A percentile compares a stretch with the other conserved stretches of the same genome.
These are phyloP conservation scores for Clohesyomyces aquaticus DNA, from an alignment of 495 filamentous ascomycete species.

Conservation along the genomic window DNA sequence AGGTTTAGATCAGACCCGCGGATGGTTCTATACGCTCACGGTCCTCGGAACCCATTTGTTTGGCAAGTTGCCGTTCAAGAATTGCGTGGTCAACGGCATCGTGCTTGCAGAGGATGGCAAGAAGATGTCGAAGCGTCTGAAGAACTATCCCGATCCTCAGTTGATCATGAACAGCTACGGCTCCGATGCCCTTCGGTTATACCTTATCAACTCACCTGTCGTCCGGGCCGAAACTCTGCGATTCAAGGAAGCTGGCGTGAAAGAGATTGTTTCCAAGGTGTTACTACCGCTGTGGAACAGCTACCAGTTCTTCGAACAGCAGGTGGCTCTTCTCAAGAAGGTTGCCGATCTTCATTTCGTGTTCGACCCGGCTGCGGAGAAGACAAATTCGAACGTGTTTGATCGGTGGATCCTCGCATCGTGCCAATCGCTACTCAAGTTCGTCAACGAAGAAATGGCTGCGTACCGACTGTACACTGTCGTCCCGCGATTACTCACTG, in stretches of 20 bases:
- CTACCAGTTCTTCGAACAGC: slow-evolving; percentile 97
- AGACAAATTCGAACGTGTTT: slow-evolving; percentile 88
- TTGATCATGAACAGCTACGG: slow-evolving; percentile 87
- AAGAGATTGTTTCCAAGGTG: slow-evolving; percentile 94
- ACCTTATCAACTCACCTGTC: slow-evolving; percentile 96
- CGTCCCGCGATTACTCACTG: slow-evolving; percentile 75
- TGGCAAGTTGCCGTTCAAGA: slow-evolving; percentile 87
- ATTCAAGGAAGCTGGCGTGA: slow-evolving; percentile 92
- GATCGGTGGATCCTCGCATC: slow-evolving; percentile 94
- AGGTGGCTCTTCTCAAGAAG: slow-evolving; percentile 91
- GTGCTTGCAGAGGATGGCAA: slow-evolving; percentile 95
- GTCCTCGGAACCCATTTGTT: slow-evolving; percentile 93
- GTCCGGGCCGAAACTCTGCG: slow-evolving; percentile 88
- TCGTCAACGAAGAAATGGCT: slow-evolving; percentile 94
- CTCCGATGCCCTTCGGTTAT: slow-evolving; percentile 90
- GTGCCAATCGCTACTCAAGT: slow-evolving; percentile 89
- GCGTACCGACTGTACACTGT: slow-evolving; percentile 80
- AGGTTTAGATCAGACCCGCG: slow-evolving; percentile 90
- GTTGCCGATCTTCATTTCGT: slow-evolving; percentile 74
- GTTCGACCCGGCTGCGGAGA: slow-evolving; percentile 76
- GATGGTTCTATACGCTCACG: slow-evolving; percentile 95
- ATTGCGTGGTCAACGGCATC: slow-evolving; percentile 96
- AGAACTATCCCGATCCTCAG: slow-evolving; percentile 94
- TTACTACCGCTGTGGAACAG: slow-evolving; percentile 95
- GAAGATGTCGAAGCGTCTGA: slow-evolving; percentile 98